Evolutionary conservation across 176 grass and related monocot species (phyloP).

Genomic region (Raddia distichophylla): DNA sequence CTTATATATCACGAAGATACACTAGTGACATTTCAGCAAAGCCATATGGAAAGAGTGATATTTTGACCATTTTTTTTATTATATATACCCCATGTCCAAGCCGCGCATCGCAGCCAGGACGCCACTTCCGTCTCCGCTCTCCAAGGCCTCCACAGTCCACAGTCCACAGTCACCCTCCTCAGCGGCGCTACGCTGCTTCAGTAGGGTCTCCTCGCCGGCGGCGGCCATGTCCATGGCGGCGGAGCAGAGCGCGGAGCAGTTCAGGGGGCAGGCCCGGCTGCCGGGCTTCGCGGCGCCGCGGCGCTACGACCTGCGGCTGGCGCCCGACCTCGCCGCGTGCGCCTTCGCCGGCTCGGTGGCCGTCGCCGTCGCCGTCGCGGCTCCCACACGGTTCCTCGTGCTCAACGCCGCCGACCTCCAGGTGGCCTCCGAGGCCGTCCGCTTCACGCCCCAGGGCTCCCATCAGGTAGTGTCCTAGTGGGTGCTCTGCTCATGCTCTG

Average conservation of each 20-base stretch:
- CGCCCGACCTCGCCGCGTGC: constrained; percentile 74
- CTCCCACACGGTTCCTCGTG: constrained; percentile 71
- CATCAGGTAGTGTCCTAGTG: constrained; percentile 47
- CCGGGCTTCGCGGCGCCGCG: constrained; percentile 70
- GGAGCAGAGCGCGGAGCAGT: constrained; percentile 51
- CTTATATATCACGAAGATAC: no score
- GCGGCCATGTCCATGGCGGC: not conserved
- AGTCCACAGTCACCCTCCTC: no score
- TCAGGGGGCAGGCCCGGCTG: constrained; percentile 68
- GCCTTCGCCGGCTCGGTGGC: constrained; percentile 61
- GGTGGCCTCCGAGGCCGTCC: constrained; percentile 44
- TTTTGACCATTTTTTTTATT: no score
- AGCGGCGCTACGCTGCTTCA: no score
- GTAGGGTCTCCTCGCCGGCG: not conserved
- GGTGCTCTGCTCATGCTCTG: no score
- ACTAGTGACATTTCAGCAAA: no score
- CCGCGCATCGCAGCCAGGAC: no score
- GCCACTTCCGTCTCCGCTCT: no score
- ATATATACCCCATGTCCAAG: no score
- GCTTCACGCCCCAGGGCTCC: constrained; percentile 48
- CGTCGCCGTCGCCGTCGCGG: constrained; percentile 52
- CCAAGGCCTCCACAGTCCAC: no score
- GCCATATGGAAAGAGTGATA: no score
- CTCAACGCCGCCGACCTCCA: constrained; percentile 83
- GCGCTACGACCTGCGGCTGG: constrained; percentile 81